Base-by-base conservation (phyloP, 169 alveolate species). In the Plasmodium ovale region DNA sequence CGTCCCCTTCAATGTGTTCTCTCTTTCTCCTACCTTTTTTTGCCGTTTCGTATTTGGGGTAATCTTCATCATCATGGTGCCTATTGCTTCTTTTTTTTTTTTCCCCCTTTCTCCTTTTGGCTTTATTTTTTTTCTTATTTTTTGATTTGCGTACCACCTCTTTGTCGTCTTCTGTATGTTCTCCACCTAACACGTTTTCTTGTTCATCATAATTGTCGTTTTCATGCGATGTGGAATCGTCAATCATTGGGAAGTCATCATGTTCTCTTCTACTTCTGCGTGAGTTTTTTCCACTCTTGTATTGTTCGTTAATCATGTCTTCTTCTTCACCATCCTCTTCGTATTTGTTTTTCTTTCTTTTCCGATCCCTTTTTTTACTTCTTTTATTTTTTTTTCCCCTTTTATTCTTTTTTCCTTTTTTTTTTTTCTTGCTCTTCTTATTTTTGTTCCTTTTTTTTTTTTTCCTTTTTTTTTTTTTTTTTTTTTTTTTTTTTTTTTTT, bases 161-260 rank as follows among this genome's bases (percentile, higher is more conserved):
- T n/a, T n/a, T n/a, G n/a, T n/a, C n/a, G n/a, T n/a, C n/a, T n/a
- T n/a, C n/a, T n/a, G n/a, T n/a, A n/a, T n/a, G n/a, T n/a, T n/a
- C n/a, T n/a, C n/a, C n/a, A n/a, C n/a, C n/a, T n/a, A n/a, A n/a
- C n/a, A n/a, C n/a, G n/a, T n/a, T n/a, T n/a, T n/a, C n/a, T n/a
- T n/a, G n/a, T n/a, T n/a, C n/a, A n/a, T 9, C n/a, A 39, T 39
- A 39, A 39, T 39, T 9, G 51, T 39, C 51, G 9, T 39, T 9
- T 39, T 39, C 51, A 39, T 39, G 9, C 51, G 51, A 39, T 39
- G 51, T 39, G 9, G 51, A 39, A 39, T 5, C 51, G 5, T 39
- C 51, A 39, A 39, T 39, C 51, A 39, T 39, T 39, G 51, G 51
- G 5, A 39, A 14, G 51, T 64, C 72, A 64, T 64, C 72, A 35